phyloP scores from a whole-genome alignment of 2,329 filamentous ascomycete species.

The Cryphonectria nitschkei region DNA sequence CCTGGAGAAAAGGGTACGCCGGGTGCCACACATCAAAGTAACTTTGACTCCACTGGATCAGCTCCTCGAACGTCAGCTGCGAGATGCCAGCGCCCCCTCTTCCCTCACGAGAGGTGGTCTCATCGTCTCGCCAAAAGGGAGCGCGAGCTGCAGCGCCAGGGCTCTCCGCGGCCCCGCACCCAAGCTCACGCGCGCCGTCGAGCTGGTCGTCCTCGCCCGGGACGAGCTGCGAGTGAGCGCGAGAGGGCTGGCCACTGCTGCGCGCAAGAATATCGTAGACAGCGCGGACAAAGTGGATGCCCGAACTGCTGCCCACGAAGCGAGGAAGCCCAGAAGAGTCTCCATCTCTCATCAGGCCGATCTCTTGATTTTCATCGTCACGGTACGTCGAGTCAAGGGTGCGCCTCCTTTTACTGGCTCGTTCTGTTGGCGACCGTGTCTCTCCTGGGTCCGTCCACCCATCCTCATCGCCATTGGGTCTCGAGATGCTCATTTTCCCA shows the following conservation, averaged over 20 bases:
- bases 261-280: constrained; percentile 54
- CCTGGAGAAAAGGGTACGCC: constrained; percentile 59
- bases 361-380: constrained; percentile 23
- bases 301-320: constrained; percentile 61
- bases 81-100: constrained; percentile 11
- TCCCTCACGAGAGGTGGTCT: constrained; percentile 34
- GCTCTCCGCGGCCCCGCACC: constrained; percentile 8
- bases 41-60: constrained; percentile 53
- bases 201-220: constrained; percentile 62
- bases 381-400: constrained; percentile 14
- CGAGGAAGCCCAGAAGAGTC: constrained; percentile 51
- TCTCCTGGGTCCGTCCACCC: constrained; percentile 15
- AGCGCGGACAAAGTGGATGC: constrained; percentile 61
- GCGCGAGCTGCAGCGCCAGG: constrained; percentile 34
- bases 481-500: constrained; percentile 17
- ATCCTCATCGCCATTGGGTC: constrained; percentile 10
- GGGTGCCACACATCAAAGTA: constrained; percentile 64
- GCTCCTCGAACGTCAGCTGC: constrained; percentile 48
- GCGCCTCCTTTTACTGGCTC: constrained; percentile 18
- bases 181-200: constrained; percentile 31
- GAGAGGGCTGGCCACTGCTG: constrained; percentile 18
- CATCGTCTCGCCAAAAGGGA: constrained; percentile 42
- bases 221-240: constrained; percentile 45
- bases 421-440: constrained; percentile 17
- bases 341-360: constrained; percentile 53